Base-by-base conservation (phyloP, 2,329 filamentous ascomycete species). In the Thielaviopsis cerberus region DNA sequence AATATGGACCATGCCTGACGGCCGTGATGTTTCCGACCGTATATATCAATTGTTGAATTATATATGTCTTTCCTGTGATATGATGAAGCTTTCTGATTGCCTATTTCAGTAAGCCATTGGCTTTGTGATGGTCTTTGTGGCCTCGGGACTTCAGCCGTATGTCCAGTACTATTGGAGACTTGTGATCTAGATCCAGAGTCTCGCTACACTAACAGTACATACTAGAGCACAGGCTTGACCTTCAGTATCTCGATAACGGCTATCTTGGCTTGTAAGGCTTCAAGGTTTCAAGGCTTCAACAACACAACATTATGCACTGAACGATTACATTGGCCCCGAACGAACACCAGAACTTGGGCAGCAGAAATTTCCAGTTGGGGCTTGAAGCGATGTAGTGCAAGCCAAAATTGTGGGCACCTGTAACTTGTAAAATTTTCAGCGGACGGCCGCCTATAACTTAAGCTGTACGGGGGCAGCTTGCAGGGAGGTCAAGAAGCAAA, bases 11-110 rank as follows among this genome's bases (percentile, higher is more conserved):
- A 50, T 57, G 54, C 54, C 41, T 11, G 20, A 48, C 37, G 54
- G 54, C 41, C 45, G 54, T 57, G 45, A 57, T 57, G 54, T 27
- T 51, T 37, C 45, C 54, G 25, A 57, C 54, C 45, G 23, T 57
- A 51, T 51, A 48, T 48, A 48, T 48, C 41, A 48, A 48, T 48
- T 48, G 15, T 22, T 48, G 41, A 22, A 22, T 10, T 55, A 13
- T n/a, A 26, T 37, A 52, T 20, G 23, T 37, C 15, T 54, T 53
- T 58, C 30, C 48, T 37, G 54, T 56, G 54, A 56, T 26, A 24
- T 50, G 54, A 27, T 53, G 57, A 48, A 26, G 20, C 41, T 20
- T 5, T n/a, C n/a, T 22, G n/a, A 48, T 48, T 48, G 41, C 41
- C 41, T 48, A 48, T 48, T 22, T 20, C n/a, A 48, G 41, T 10